Percentiles rank a stretch among this genome's conserved stretches.
phyloP scores from a whole-genome alignment of 2,329 filamentous ascomycete species.

The Ophiostoma sp. region DNA sequence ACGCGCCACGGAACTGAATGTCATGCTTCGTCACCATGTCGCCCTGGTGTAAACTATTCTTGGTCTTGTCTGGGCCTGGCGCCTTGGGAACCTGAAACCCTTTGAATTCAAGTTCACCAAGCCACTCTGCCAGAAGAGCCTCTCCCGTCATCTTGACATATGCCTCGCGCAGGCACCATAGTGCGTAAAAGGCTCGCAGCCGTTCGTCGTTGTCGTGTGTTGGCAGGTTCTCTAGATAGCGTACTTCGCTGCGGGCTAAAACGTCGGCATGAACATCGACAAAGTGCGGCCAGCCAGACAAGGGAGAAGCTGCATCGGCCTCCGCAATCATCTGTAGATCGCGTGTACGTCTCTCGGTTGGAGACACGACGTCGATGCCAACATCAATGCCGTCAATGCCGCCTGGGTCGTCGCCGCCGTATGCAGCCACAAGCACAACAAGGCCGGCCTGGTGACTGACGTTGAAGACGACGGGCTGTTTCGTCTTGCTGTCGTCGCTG shows the following conservation, averaged over 20 bases:
- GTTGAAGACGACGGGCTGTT: constrained; percentile 64
- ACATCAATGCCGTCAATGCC: constrained; percentile 52
- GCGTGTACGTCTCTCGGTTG: constrained; percentile 65
- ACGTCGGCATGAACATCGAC: constrained; percentile 73
- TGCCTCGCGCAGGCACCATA: constrained; percentile 78
- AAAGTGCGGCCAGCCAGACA: constrained; percentile 61
- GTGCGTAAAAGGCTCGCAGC: constrained; percentile 70
- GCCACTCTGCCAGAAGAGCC: constrained; percentile 71
- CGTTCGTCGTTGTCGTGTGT: constrained; percentile 57
- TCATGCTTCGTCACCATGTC: constrained; percentile 40
- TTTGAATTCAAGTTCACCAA: constrained; percentile 68
- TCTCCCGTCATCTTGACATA: constrained; percentile 84
- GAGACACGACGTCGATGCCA: constrained; percentile 75
- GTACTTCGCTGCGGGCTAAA: constrained; percentile 62
- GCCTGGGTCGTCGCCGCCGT: constrained; percentile 42
- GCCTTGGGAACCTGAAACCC: constrained; percentile 55
- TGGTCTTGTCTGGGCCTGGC: constrained; percentile 30
- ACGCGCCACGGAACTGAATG: constrained; percentile 43
- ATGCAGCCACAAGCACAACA: constrained; percentile 64
- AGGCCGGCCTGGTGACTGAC: constrained; percentile 76
- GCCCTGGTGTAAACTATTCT: constrained; percentile 35
- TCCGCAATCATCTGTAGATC: constrained; percentile 57
- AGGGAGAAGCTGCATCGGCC: constrained; percentile 25
- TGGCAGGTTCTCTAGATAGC: constrained; percentile 55
- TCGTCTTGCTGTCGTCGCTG: constrained; percentile 46